These are phyloP conservation scores for Podosphaera leucotricha DNA, from an alignment of 2,329 filamentous ascomycete species.

Conservation along the genomic window DNA sequence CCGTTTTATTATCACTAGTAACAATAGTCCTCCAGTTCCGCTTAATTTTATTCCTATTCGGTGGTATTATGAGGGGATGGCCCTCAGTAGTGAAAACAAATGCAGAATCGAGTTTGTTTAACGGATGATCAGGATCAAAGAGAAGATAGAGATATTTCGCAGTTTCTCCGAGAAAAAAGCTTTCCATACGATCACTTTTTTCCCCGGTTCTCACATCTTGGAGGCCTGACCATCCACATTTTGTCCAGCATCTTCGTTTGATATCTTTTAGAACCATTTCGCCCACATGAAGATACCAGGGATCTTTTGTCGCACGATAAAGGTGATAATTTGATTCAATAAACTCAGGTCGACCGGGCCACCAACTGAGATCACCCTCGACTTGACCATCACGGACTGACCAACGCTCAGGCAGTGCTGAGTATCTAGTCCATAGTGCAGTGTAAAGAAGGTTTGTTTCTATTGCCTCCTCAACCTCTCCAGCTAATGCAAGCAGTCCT, in stretches of 20 bases:
- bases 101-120: conserved; percentile 67
- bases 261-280: conserved; percentile 91
- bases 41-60: conserved; percentile 14
- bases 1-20: not conserved
- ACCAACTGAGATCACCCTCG: conserved; percentile 76
- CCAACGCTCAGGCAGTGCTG: conserved; percentile 87
- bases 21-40: conserved; percentile 4
- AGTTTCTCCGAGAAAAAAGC: conserved; percentile 92
- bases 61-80: conserved; percentile 71
- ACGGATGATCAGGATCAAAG: conserved; percentile 63
- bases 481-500: conserved; percentile 62
- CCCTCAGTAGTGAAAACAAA: conserved; percentile 94
- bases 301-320: conserved; percentile 81
- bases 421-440: conserved; percentile 82
- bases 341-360: conserved; percentile 87
- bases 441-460: conserved; percentile 78
- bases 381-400: conserved; percentile 64
- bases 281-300: conserved; percentile 87
- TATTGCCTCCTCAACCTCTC: conserved; percentile 75
- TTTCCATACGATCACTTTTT: conserved; percentile 88
- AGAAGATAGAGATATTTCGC: conserved; percentile 87
- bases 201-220: conserved; percentile 65
- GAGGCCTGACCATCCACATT: conserved; percentile 82
- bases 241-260: conserved; percentile 64
- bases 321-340: conserved; percentile 92